Evolutionary conservation across 805 yeast species (phyloP).

Genomic region (Starmerella sirachaensis): DNA sequence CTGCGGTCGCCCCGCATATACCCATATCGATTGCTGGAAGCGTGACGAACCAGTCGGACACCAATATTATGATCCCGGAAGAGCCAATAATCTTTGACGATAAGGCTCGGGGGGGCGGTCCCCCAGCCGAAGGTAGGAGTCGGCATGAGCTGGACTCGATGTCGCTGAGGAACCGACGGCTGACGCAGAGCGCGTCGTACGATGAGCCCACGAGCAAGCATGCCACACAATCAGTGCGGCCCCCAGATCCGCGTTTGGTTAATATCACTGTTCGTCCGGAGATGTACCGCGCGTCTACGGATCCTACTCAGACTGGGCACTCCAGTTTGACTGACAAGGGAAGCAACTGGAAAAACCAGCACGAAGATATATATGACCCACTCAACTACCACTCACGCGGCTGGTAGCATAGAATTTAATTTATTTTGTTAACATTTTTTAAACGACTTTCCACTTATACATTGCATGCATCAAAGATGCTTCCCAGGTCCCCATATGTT

Average conservation of each 20-base stretch:
- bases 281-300: conserved; percentile 17
- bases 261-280: conserved; percentile 17
- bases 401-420: conserved; percentile 14
- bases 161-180: conserved; percentile 6
- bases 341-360: conserved; percentile 8
- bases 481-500: too few relatives aligned
- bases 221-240: too few relatives aligned
- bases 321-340: not conserved
- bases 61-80: conserved; percentile 10
- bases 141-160: conserved; percentile 13
- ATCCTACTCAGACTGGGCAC: not conserved
- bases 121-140: too few relatives aligned
- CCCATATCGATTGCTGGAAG: conserved; percentile 10
- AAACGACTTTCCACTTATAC: too few relatives aligned
- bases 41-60: conserved; percentile 10
- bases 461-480: too few relatives aligned
- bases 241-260: too few relatives aligned
- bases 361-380: conserved; percentile 22
- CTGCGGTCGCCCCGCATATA: conserved; percentile 16
- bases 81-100: too few relatives aligned
- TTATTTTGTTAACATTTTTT: too few relatives aligned
- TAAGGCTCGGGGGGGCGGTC: too few relatives aligned
- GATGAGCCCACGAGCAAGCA: not conserved
- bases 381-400: conserved; percentile 23
- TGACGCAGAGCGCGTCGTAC: conserved; percentile 1